Base-by-base conservation (phyloP, 176 grass and related monocot species). In the Calamus simplicifolius region DNA sequence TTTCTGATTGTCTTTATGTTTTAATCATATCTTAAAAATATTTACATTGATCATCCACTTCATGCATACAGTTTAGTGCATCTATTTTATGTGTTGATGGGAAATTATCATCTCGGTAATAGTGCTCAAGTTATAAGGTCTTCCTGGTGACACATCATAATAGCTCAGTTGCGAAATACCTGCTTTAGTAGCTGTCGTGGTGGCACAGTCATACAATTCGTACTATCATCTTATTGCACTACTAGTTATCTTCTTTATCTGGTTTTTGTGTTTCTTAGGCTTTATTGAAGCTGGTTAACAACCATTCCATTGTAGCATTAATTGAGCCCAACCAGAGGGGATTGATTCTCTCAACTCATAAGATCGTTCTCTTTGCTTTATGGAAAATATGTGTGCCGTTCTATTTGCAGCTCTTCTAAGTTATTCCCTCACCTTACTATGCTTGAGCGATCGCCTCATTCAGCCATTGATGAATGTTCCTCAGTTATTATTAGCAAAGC, bases 361-460 rank as follows among this genome's bases (percentile, higher is more conserved):
- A 71, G 49, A 90, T 90, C 10, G 91, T 95, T n/a, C 82, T 95
- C 16, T 87, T 90, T 27, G 86, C 85, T 29, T 71, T 95, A 77
- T 74, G 82, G 67, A 95, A 90, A 65, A 96, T 90, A 83, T 90
- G 91, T 1, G 86, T 23, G 90, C 21, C 83, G 87, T 35, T 48
- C 58, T 23, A 66, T 81, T 19, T 95, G 91, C 74, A 76, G 83
- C 3, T 84, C 91, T 6, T 95, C 91, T 1, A 80, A 89, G 28
- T 69, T 87, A 61, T 77, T 95, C 25, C 81, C 82, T 0, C 55
- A 78, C 35, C 74, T 96, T 19, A 63, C 85, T 23, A 80, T 86
- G 50, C 80, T 96, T n/a, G 86, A 66, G 67, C 77, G 85, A 51
- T 96, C 79, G 4, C 78, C 86, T 5, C 83, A 90, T 19, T 29